These are phyloP conservation scores for Huntiella savannae DNA, from an alignment of 2,329 filamentous ascomycete genomes.

Conservation along the genomic window DNA sequence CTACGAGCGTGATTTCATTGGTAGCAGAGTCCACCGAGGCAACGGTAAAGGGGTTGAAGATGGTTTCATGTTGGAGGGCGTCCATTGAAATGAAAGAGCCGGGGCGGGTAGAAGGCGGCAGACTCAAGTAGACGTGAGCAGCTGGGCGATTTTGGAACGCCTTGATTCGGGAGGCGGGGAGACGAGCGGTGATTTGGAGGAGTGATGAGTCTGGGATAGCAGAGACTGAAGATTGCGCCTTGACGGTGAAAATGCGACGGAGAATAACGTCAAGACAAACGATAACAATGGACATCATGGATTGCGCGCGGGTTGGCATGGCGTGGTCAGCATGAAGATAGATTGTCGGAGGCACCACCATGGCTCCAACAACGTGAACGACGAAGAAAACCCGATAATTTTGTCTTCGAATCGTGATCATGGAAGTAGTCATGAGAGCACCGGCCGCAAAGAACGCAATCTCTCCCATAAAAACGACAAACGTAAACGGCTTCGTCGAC, in stretches of 20 bases:
- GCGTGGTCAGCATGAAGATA: conserved; percentile 33
- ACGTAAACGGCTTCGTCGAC: conserved; percentile 28
- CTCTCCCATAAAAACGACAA: conserved; percentile 33
- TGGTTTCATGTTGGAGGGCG: conserved; percentile 29
- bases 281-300: conserved; percentile 29
- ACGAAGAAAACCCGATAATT: conserved; percentile 48
- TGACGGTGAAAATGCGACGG: conserved; percentile 32
- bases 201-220: conserved; percentile 35
- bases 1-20: conserved; percentile 32
- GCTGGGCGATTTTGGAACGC: conserved; percentile 32
- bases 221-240: conserved; percentile 28
- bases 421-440: conserved; percentile 28
- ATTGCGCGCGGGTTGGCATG: conserved; percentile 27
- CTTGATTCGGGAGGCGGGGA: conserved; percentile 26
- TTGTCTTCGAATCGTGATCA: conserved; percentile 27
- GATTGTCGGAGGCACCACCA: conserved; percentile 32
- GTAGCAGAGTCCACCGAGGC: conserved; percentile 28
- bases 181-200: conserved; percentile 30
- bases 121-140: conserved; percentile 42
- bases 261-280: conserved; percentile 35
- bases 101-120: conserved; percentile 31
- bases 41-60: conserved; percentile 44
- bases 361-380: conserved; percentile 32
- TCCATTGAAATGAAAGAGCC: conserved; percentile 18
- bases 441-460: conserved; percentile 27